A percentile compares a stretch with the other conserved stretches of the same genome.
Conservation (phyloP, 2,329 filamentous ascomycete genomes). For the Verticillium albo-atrum region DNA sequence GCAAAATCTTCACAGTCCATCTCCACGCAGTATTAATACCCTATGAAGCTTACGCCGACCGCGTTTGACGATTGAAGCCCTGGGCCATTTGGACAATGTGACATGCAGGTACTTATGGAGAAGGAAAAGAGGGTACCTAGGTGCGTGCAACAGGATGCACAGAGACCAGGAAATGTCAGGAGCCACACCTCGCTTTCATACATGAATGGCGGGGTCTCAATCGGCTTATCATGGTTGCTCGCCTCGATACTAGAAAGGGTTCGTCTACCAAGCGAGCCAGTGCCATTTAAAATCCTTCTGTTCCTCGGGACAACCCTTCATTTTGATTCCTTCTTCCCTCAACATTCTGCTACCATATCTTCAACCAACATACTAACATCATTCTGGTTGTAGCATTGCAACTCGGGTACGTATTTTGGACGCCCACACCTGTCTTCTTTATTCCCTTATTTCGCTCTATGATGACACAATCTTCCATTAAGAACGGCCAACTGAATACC, state of each 20-base stretch:
- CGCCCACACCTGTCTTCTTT: not conserved
- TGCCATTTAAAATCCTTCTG: not conserved
- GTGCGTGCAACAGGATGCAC: too few relatives aligned
- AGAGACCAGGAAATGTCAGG: not conserved
- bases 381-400: not conserved
- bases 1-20: too few relatives aligned
- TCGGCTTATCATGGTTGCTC: conserved; percentile 3
- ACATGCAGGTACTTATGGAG: too few relatives aligned
- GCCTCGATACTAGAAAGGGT: not conserved
- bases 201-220: not conserved
- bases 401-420: not conserved
- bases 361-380: not conserved
- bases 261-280: not conserved
- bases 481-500: conserved; percentile 14
- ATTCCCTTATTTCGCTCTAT: not conserved
- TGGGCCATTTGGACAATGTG: too few relatives aligned
- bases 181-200: not conserved
- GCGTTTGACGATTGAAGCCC: too few relatives aligned
- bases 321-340: too few relatives aligned
- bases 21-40: too few relatives aligned
- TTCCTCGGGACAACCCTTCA: too few relatives aligned
- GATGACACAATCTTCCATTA: conserved; percentile 13
- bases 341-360: not conserved
- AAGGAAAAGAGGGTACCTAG: too few relatives aligned
- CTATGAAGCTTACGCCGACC: too few relatives aligned